A percentile compares a stretch with the other conserved stretches of the same genome.
These are phyloP conservation scores for Aspergillus unguis DNA, from an alignment of 2,329 filamentous ascomycete genomes.

Conservation along the genomic window DNA sequence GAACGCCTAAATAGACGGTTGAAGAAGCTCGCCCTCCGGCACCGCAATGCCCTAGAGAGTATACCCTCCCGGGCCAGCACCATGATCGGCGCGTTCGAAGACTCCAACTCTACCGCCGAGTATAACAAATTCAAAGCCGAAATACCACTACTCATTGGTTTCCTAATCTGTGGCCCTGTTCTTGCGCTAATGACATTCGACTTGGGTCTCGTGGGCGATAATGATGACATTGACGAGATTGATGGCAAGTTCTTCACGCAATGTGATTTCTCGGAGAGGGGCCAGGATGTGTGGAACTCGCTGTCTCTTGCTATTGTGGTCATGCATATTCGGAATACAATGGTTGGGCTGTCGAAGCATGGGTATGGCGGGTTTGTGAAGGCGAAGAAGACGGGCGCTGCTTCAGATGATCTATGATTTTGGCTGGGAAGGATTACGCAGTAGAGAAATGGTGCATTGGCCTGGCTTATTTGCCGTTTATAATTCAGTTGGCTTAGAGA, in stretches of 20 bases:
- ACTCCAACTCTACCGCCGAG: background rate
- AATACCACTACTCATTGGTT: conserved; percentile 52
- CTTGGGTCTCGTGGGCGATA: conserved; percentile 32
- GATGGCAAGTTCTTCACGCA: conserved; percentile 44
- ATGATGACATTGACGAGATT: conserved; percentile 14
- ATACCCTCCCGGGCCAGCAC: background rate
- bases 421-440: too few relatives aligned
- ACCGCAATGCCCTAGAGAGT: conserved; percentile 32
- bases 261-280: conserved; percentile 52
- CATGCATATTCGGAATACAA: conserved; percentile 51
- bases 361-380: conserved; percentile 19
- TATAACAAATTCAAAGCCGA: conserved; percentile 11
- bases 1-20: conserved; percentile 45
- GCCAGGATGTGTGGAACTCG: conserved; percentile 60
- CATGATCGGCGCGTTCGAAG: background rate
- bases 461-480: background rate
- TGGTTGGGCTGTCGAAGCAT: conserved; percentile 44
- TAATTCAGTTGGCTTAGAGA: background rate
- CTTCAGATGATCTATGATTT: conserved; percentile 18
- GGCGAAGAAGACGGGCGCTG: background rate
- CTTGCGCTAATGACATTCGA: conserved; percentile 53
- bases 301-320: conserved; percentile 56
- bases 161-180: conserved; percentile 53
- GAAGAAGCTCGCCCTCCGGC: conserved; percentile 41
- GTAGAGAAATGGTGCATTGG: background rate